Percentiles rank a stretch among this genome's conserved stretches.
These are phyloP conservation scores for Tilletia indica DNA, from an alignment of 1,284 basidiomycete genomes.

Conservation along the genomic window DNA sequence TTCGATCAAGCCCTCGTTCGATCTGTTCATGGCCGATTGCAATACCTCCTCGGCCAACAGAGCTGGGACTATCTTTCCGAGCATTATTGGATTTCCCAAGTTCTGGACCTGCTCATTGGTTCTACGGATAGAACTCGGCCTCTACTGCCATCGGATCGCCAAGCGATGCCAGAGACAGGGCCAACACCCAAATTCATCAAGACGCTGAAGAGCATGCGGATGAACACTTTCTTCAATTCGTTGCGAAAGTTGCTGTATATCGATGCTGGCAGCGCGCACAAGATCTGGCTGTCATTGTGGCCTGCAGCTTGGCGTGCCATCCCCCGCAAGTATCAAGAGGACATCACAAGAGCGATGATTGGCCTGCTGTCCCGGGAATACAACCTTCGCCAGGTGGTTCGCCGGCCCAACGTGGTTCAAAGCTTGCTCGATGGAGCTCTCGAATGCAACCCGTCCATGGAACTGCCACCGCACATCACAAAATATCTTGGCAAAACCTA, in stretches of 20 bases:
- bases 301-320: constrained; percentile 84
- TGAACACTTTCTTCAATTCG: constrained; percentile 56
- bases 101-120: constrained; percentile 83
- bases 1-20: constrained; percentile 85
- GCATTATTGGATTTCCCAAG: constrained; percentile 91
- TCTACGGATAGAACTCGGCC: constrained; percentile 41
- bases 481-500: constrained; percentile 97
- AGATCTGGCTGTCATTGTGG: constrained; percentile 87
- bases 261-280: constrained; percentile 74
- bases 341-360: constrained; percentile 86
- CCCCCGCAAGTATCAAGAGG: constrained; percentile 79
- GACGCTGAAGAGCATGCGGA: constrained; percentile 58
- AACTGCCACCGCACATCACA: constrained; percentile 87
- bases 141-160: constrained; percentile 28
- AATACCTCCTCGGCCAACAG: constrained; percentile 88
- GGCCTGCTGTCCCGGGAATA: constrained; percentile 89
- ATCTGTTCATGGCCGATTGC: constrained; percentile 75
- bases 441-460: constrained; percentile 79
- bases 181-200: constrained; percentile 2
- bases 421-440: constrained; percentile 82
- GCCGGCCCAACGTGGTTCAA: constrained; percentile 93
- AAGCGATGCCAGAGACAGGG: constrained; percentile 18
- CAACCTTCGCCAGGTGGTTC: constrained; percentile 80
- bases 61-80: constrained; percentile 93
- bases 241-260: constrained; percentile 80